Conservation (phyloP, 352 stramenopile genomes). For the Thraustochytrium sp. region DNA sequence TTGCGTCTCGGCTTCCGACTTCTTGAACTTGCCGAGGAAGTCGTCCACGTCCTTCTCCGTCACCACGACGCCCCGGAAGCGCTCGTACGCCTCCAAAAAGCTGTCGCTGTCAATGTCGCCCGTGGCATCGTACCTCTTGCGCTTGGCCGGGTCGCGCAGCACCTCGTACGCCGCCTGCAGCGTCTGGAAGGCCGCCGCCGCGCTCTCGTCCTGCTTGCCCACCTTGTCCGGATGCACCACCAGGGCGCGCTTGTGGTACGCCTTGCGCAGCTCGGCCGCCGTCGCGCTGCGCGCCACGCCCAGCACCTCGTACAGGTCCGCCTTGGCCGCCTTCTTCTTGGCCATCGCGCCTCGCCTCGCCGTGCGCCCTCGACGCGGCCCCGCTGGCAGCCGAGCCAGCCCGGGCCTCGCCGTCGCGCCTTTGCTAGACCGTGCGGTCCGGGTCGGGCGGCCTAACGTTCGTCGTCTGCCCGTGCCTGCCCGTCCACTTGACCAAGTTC, state of each 20-base stretch:
- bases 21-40: constrained; percentile 9
- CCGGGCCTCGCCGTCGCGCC: too few species aligned
- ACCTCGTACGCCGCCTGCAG: constrained; percentile 44
- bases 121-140: constrained; percentile 39
- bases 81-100: constrained; percentile 45
- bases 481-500: too few species aligned
- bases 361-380: too few species aligned
- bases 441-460: too few species aligned
- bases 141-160: constrained; percentile 16
- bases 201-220: neutral
- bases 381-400: too few species aligned
- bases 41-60: constrained; percentile 42
- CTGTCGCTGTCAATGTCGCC: constrained; percentile 17
- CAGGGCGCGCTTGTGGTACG: constrained; percentile 65
- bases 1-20: neutral
- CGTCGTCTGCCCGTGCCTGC: too few species aligned
- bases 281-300: constrained; percentile 60
- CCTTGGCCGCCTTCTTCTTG: neutral
- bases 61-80: constrained; percentile 16
- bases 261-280: constrained; percentile 61
- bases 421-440: too few species aligned
- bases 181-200: constrained; percentile 34
- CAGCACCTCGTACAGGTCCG: constrained; percentile 63
- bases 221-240: constrained; percentile 71
- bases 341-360: too few species aligned